A percentile compares a stretch with the other conserved stretches of the same genome.
Conservation (phyloP, 164 flowering plant species). For the Sedum album region DNA sequence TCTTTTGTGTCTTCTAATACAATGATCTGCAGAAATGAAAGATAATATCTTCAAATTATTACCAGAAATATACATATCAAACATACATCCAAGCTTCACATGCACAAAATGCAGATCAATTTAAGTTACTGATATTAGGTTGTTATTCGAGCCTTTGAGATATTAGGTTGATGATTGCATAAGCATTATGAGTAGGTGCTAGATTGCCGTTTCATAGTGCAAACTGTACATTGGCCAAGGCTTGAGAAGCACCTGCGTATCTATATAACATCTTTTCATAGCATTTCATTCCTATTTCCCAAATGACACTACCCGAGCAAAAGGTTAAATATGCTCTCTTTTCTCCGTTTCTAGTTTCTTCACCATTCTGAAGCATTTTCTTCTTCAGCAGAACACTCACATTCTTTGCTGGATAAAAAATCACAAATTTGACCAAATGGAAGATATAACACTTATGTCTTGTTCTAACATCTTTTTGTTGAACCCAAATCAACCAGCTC, state of each 20-base stretch:
- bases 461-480: not conserved
- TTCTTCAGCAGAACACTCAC: not conserved
- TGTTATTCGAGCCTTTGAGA: too few relatives aligned
- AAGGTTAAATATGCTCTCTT: not conserved
- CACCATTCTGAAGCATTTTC: not conserved
- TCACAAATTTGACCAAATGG: not conserved
- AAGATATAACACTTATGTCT: not conserved
- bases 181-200: too few relatives aligned
- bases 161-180: too few relatives aligned
- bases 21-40: constrained; percentile 49
- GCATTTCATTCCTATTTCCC: not conserved
- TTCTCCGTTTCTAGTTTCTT: not conserved
- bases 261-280: not conserved
- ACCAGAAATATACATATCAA: too few relatives aligned
- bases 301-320: not conserved
- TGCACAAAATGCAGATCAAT: too few relatives aligned
- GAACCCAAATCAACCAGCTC: not conserved
- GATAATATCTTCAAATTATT: not conserved
- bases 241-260: not conserved
- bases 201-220: too few relatives aligned
- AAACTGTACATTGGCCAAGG: not conserved
- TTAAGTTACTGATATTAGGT: too few relatives aligned
- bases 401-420: too few relatives aligned
- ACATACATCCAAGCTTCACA: too few relatives aligned
- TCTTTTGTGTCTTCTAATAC: constrained; percentile 88